Evolutionary conservation across 768 basidiomycete genomes (phyloP).

Genomic region (Inosperma sp.): DNA sequence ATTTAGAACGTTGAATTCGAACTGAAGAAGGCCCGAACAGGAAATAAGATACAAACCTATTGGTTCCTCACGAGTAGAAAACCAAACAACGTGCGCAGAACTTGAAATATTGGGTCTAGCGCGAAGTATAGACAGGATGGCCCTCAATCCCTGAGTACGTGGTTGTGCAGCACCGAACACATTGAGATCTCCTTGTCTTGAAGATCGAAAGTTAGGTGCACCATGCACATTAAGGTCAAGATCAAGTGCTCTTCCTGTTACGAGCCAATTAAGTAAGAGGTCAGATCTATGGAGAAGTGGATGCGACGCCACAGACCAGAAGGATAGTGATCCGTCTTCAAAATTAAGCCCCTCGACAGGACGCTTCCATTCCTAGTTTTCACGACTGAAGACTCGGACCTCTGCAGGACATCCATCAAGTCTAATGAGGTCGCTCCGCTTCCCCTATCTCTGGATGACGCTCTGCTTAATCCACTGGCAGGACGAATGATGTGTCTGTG

Average conservation of each 20-base stretch:
- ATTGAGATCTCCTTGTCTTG: conserved; percentile 72
- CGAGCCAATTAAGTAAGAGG: background rate
- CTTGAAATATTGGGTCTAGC: conserved; percentile 61
- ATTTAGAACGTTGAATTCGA: background rate
- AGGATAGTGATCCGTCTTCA: conserved; percentile 91
- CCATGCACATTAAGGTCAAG: conserved; percentile 90
- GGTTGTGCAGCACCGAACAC: conserved; percentile 97
- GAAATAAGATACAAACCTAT: conserved; percentile 52
- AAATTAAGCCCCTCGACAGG: conserved; percentile 80
- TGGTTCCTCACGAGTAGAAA: conserved; percentile 95
- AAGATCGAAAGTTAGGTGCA: conserved; percentile 91
- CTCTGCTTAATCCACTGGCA: background rate
- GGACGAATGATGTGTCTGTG: no score
- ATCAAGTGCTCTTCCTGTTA: conserved; percentile 77
- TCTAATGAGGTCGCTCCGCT: conserved; percentile 41
- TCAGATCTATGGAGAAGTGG: conserved; percentile 1
- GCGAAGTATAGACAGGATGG: conserved; percentile 80
- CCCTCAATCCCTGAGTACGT: conserved; percentile 84
- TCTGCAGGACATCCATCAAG: conserved; percentile 57
- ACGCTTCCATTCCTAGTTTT: conserved; percentile 83
- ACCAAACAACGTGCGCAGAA: conserved; percentile 84
- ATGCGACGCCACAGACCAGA: conserved; percentile 44
- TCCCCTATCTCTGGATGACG: background rate
- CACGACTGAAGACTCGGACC: conserved; percentile 69
- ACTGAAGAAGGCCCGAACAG: background rate